Evolutionary conservation across 441 rosid genomes (phyloP).

Genomic region (Populus hybrid): DNA sequence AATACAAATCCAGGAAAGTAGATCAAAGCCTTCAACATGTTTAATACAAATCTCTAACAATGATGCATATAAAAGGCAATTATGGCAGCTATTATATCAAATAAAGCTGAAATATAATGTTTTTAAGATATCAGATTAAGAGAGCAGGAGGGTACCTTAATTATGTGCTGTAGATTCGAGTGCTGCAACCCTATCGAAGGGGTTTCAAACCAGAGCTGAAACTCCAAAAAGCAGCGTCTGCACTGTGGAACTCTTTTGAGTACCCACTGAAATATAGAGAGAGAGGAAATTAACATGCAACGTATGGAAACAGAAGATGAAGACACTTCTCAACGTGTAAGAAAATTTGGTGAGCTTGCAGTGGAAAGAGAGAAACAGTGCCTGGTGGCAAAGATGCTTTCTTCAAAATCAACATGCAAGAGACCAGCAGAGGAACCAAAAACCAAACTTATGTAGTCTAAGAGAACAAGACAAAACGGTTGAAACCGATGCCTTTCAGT

Average conservation of each 20-base stretch:
- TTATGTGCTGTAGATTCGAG: too few relatives aligned
- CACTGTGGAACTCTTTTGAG: not conserved
- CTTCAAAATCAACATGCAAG: conserved; percentile 10
- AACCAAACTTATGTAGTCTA: not conserved
- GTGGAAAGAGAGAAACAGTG: not conserved
- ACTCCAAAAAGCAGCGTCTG: not conserved
- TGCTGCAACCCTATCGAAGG: too few relatives aligned
- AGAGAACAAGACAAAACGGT: conserved; percentile 2
- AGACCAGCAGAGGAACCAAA: not conserved
- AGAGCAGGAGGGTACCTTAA: not conserved
- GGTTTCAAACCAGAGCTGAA: too few relatives aligned
- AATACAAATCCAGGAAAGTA: not conserved
- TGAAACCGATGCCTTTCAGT: conserved; percentile 7
- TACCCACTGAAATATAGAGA: not conserved
- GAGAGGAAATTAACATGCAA: not conserved
- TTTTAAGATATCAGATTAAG: not conserved
- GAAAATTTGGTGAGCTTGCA: conserved; percentile 7
- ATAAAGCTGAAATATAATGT: not conserved
- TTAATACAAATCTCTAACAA: not conserved
- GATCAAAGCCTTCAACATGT: not conserved
- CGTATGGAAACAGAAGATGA: not conserved
- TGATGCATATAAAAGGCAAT: not conserved
- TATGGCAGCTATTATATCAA: too few relatives aligned
- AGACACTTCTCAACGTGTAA: conserved; percentile 2
- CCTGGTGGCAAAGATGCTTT: conserved; percentile 15